Base-by-base conservation (phyloP, 768 basidiomycete species). In the Hebeloma cylindrosporum region DNA sequence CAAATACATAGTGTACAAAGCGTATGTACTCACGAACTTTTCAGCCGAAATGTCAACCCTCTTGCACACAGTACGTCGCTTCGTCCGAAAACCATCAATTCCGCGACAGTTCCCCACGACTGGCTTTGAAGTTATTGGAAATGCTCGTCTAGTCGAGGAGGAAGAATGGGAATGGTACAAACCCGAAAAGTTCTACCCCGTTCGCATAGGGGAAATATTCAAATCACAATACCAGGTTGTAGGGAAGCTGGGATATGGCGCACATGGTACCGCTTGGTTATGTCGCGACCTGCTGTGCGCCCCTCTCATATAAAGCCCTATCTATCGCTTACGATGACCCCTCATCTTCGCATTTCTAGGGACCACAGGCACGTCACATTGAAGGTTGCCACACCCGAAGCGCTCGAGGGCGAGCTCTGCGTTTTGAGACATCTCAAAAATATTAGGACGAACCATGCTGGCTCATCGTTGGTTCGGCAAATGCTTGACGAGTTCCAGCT, bases 181-280 rank as follows among this genome's bases (percentile, higher is more conserved):
- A 8, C 39, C 51, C 2, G 37, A 50, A 29, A 31, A 43, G 22
- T 66, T 58, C 40, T 66, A 66, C 31, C 66, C 64, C 7, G 60
- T 66, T 7, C 58, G 52, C 7, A 59, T 65, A 6, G 67, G 68
- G 20, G 58, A 69, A 16, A 45, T 64, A n/a, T 40, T 68, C 13
- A 35, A 53, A 7, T 52, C 53, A 7, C 56, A 53, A 13, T 68
- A 69, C 47, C 58, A 61, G 40, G 59, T 69, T 13, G 43, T 68
- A 17, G 53, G 55, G 9, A 69, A 69, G 51, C 48, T 69, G 1
- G 67, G 65, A 2, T 66, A 50, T 45, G 67, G 67, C 13, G 41
- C 53, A 7, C 52, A 45, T 14, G 48, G 51, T 13, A 65, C 65
- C 14, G 56, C 48, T 17, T 66, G 65, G 64, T 49, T 65, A n/a